These are phyloP conservation scores for Parsonsia alboflavescens DNA, from an alignment of 257 asterid species.

Conservation along the genomic window DNA sequence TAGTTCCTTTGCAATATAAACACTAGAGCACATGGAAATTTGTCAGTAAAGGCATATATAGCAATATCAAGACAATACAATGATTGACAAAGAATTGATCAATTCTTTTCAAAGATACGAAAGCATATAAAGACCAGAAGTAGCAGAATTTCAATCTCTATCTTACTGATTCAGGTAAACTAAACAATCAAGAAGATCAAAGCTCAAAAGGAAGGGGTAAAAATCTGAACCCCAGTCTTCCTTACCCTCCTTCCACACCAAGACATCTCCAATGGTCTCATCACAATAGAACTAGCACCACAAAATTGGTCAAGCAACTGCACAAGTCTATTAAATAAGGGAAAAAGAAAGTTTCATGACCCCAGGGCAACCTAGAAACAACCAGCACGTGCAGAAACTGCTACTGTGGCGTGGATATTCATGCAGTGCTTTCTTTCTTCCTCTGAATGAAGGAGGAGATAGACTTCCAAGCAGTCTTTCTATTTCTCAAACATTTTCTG, in stretches of 20 bases:
- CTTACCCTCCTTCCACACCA: not conserved
- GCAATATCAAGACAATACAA: not conserved
- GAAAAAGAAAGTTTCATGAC: not conserved
- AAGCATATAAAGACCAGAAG: not conserved
- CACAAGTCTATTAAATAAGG: not conserved
- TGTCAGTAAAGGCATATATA: not conserved
- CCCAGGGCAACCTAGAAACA: not conserved
- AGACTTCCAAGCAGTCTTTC: not conserved
- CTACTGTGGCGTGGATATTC: not conserved
- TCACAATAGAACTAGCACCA: not conserved
- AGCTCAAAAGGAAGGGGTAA: not conserved
- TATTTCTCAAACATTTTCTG: not conserved
- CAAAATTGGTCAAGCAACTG: not conserved
- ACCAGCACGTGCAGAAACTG: not conserved
- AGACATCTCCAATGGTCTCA: not conserved
- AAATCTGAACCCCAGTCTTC: not conserved
- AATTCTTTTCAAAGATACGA: not conserved
- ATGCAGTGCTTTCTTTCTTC: not conserved
- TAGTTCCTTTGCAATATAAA: constrained; percentile 8
- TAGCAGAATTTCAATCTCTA: not conserved
- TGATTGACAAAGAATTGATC: not conserved
- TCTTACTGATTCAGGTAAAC: not conserved
- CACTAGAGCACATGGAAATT: constrained; percentile 4
- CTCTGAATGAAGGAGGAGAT: not conserved
- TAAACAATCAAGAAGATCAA: not conserved